Conservation (phyloP, 805 yeast genomes). For the Candida yuanshanica region DNA sequence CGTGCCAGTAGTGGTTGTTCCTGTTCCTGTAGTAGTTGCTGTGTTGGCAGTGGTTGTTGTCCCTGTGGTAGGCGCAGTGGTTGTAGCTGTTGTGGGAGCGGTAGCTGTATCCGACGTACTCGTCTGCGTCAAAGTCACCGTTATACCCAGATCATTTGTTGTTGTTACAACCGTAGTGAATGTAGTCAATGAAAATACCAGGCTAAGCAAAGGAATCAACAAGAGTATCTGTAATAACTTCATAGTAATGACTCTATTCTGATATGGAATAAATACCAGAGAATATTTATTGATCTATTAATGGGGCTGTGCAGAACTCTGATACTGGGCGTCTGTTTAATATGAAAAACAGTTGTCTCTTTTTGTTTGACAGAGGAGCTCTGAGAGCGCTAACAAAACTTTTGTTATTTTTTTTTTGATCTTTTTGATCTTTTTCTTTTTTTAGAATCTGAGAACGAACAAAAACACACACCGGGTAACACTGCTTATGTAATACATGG, state of each 20-base stretch:
- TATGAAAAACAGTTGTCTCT: no score
- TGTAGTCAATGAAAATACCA: slow-evolving; percentile 2
- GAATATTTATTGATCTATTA: no score
- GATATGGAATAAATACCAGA: background rate
- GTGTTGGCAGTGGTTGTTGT: slow-evolving; percentile 3
- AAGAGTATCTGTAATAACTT: background rate
- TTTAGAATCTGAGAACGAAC: no score
- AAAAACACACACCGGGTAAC: no score
- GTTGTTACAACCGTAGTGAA: slow-evolving; percentile 18
- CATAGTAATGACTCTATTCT: background rate
- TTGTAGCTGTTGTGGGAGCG: slow-evolving; percentile 1
- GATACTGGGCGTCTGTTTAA: no score
- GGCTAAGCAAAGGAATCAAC: background rate
- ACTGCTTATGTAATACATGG: no score
- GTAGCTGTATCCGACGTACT: background rate
- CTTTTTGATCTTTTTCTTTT: no score
- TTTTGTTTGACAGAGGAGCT: no score
- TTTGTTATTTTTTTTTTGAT: no score
- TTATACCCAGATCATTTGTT: slow-evolving; percentile 20
- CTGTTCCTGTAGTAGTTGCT: slow-evolving; percentile 6
- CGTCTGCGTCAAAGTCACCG: slow-evolving; percentile 19
- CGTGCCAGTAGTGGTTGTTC: slow-evolving; percentile 3
- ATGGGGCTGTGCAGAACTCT: no score
- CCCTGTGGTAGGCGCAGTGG: slow-evolving; percentile 1
- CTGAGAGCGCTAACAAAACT: no score